Evolutionary conservation across 768 basidiomycete species (phyloP), one percentile per base, ranked within the genome.

Genomic region (Auricularia sp.): DNA sequence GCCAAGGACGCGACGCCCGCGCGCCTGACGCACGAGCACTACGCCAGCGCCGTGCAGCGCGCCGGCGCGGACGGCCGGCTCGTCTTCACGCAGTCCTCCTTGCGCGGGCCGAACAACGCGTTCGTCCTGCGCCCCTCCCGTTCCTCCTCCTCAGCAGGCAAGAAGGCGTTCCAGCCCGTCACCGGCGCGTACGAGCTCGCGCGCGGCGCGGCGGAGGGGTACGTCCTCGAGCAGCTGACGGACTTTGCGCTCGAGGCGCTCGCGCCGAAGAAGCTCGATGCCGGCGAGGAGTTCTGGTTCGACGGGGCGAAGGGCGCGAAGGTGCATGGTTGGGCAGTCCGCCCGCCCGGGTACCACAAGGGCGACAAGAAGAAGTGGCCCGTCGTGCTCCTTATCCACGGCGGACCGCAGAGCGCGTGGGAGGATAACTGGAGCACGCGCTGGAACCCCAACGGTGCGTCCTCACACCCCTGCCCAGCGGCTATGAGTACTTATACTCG

Each of bases 201-300:
- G 64, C 70, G 73, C 7, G 91, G 88, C 14, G 87, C 95, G 69
- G 86, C 23, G 14, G 53, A n/a, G 11, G 56, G 53, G 64, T 61
- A 67, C 59, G 66, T 18, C 7, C 73, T 83, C 2, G 74, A 78
- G 18, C 84, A 83, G 67, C 70, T 95, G 47, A 92, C 95, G 2
- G 70, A 74, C 44, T 87, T 96, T 72, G 81, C 88, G 0, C 78
- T 77, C 51, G 72, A 78, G 8, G 79, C 79, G 5, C 74, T 93
- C 61, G 74, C 80, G 61, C 81, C 76, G 7, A 91, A 88, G 74
- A 64, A 75, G 29, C 77, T 96, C 44, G 76, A 77, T 64, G 70
- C 73, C 7, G 90, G 88, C 14, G 87, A 95, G 69, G 86, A 91
- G 64, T 91, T 98, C 71, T 93, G 87, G 86, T 98, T 97, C 77